A percentile compares a stretch with the other conserved stretches of the same genome.
Evolutionary conservation across 805 yeast genomes (phyloP).

Genomic region (Candida andamanensis): DNA sequence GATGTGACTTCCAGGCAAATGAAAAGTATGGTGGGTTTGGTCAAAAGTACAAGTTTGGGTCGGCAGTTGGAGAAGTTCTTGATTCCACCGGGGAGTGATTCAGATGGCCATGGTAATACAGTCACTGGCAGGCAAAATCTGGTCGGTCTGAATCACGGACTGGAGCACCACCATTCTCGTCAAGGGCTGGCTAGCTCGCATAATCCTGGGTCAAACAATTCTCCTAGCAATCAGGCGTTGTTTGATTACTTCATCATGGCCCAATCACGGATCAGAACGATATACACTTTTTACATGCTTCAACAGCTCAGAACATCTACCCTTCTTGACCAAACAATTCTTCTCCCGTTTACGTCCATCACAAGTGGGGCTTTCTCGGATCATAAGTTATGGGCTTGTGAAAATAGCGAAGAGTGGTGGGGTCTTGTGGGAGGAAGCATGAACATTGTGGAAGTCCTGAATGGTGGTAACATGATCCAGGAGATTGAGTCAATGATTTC

Average conservation of each 20-base stretch:
- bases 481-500: constrained; percentile 9
- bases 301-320: constrained; percentile 42
- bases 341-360: constrained; percentile 39
- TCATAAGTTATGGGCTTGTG: constrained; percentile 58
- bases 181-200: no score
- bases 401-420: constrained; percentile 49
- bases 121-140: constrained; percentile 1
- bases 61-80: constrained; percentile 44
- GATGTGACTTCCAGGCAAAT: constrained; percentile 49
- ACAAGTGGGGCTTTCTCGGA: constrained; percentile 64
- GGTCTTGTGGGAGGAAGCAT: constrained; percentile 7
- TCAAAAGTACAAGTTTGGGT: constrained; percentile 48
- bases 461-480: constrained; percentile 9
- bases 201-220: constrained; percentile 15
- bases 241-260: constrained; percentile 50
- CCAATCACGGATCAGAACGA: constrained; percentile 52
- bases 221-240: no score
- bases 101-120: constrained; percentile 1
- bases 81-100: constrained; percentile 32
- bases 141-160: no score
- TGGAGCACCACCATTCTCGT: no score
- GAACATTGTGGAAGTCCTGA: constrained; percentile 12
- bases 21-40: constrained; percentile 49
- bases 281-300: constrained; percentile 46
- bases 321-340: constrained; percentile 38